These are phyloP conservation scores for Immersiella caudata DNA, from an alignment of 495 filamentous ascomycete genomes.

Conservation along the genomic window DNA sequence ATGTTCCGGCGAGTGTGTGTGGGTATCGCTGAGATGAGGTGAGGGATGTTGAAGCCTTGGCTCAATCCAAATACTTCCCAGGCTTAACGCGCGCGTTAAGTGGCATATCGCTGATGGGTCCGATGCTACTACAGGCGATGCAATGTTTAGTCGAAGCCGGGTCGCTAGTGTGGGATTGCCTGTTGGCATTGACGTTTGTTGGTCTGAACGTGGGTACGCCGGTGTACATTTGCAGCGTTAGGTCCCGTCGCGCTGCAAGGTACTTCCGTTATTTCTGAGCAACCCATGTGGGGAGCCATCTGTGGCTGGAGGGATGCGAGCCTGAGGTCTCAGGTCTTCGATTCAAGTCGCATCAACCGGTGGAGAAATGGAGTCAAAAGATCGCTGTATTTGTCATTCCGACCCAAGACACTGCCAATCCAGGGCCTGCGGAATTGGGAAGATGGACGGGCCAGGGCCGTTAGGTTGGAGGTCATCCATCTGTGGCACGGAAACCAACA, in stretches of 20 bases:
- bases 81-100: neutral
- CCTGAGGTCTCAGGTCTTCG: neutral
- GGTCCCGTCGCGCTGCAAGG: neutral
- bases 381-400: neutral
- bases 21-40: neutral
- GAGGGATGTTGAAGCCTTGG: neutral
- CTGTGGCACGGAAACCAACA: neutral
- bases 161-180: neutral
- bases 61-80: neutral
- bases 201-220: neutral
- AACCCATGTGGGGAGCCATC: neutral
- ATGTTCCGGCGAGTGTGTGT: neutral
- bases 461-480: neutral
- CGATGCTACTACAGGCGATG: neutral
- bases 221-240: neutral
- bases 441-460: no score
- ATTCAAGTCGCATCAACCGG: neutral
- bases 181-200: neutral
- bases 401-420: no score
- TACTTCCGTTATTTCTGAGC: conserved; percentile 3
- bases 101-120: neutral
- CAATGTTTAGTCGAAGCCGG: neutral
- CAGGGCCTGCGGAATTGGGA: no score
- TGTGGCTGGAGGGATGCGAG: conserved; percentile 2
- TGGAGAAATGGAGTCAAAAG: neutral